Percentiles rank a stretch among this genome's conserved stretches.
phyloP scores from a whole-genome alignment of 352 stramenopile species.

The Phytophthora rubi region DNA sequence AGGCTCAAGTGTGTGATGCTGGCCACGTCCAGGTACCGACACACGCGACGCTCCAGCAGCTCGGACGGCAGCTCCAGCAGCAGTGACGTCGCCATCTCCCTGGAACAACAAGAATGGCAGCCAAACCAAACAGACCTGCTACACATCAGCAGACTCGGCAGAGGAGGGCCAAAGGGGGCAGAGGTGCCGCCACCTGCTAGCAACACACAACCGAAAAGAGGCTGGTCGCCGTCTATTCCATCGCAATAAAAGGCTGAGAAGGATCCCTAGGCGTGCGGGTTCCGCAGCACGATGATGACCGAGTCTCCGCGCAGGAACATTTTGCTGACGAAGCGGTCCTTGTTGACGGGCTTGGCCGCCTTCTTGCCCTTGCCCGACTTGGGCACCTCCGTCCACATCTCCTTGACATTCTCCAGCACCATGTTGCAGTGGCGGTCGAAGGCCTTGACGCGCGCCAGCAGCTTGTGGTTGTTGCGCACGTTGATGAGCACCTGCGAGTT shows the following conservation, averaged over 20 bases:
- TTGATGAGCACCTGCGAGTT: slow-evolving; percentile 99
- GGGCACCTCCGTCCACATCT: slow-evolving; percentile 99
- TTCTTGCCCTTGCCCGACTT: slow-evolving; percentile 98
- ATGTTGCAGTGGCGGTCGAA: slow-evolving; percentile 99
- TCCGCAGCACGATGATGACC: slow-evolving; percentile 98
- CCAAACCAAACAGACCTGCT: neutral
- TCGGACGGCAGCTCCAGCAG: slow-evolving; percentile 43
- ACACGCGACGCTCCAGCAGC: slow-evolving; percentile 52
- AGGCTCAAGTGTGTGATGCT: slow-evolving; percentile 45
- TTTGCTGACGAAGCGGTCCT: slow-evolving; percentile 99
- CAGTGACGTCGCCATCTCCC: slow-evolving; percentile 3
- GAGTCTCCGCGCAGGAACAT: slow-evolving; percentile 99
- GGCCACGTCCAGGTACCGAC: slow-evolving; percentile 50
- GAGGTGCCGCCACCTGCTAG: slow-evolving; percentile 18
- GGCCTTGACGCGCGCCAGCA: slow-evolving; percentile 98
- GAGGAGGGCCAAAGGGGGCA: slow-evolving; percentile 12
- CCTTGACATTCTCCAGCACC: slow-evolving; percentile 99
- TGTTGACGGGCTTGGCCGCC: slow-evolving; percentile 96
- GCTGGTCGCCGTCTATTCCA: slow-evolving; percentile 37
- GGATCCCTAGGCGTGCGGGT: slow-evolving; percentile 89
- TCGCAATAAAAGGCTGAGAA: slow-evolving; percentile 14
- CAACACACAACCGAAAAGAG: slow-evolving; percentile 13
- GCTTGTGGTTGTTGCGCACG: slow-evolving; percentile 99
- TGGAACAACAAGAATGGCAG: neutral
- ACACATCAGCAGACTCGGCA: neutral